Evolutionary conservation across 2,329 filamentous ascomycete species (phyloP).

Genomic region (Neocucurbitaria cava): DNA sequence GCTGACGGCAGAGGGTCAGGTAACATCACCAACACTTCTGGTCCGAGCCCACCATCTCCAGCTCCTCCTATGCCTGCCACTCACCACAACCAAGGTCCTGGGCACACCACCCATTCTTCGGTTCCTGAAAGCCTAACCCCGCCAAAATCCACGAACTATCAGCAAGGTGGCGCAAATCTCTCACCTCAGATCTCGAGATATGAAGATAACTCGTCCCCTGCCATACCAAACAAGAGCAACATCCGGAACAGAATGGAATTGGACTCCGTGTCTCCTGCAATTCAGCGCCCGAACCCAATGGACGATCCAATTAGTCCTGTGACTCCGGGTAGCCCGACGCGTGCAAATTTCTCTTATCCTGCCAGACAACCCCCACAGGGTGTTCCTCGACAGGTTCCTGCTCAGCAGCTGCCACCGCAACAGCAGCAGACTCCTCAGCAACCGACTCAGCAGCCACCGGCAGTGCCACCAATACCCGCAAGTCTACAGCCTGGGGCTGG

Average conservation of each 20-base stretch:
- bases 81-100: constrained; percentile 17
- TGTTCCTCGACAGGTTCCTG: constrained; percentile 37
- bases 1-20: constrained; percentile 22
- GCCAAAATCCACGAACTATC: constrained; percentile 5
- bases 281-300: constrained; percentile 44
- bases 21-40: constrained; percentile 40
- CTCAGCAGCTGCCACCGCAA: neutral
- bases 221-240: constrained; percentile 45
- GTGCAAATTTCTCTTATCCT: constrained; percentile 47
- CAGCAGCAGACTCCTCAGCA: constrained; percentile 12
- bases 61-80: constrained; percentile 25
- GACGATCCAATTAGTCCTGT: constrained; percentile 31
- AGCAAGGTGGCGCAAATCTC: constrained; percentile 1
- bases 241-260: constrained; percentile 46
- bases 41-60: constrained; percentile 43
- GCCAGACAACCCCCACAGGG: constrained; percentile 41
- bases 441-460: constrained; percentile 13
- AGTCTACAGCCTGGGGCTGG: constrained; percentile 8
- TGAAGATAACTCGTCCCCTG: constrained; percentile 32
- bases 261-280: constrained; percentile 41
- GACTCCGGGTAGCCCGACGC: constrained; percentile 35
- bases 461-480: constrained; percentile 8
- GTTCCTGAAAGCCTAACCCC: constrained; percentile 14
- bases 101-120: constrained; percentile 20
- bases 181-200: constrained; percentile 15